A percentile compares a stretch with the other conserved stretches of the same genome.
These are phyloP conservation scores for Jimgerdemannia flammicorona DNA, from an alignment of 192 early-diverging fungal species.

Conservation along the genomic window DNA sequence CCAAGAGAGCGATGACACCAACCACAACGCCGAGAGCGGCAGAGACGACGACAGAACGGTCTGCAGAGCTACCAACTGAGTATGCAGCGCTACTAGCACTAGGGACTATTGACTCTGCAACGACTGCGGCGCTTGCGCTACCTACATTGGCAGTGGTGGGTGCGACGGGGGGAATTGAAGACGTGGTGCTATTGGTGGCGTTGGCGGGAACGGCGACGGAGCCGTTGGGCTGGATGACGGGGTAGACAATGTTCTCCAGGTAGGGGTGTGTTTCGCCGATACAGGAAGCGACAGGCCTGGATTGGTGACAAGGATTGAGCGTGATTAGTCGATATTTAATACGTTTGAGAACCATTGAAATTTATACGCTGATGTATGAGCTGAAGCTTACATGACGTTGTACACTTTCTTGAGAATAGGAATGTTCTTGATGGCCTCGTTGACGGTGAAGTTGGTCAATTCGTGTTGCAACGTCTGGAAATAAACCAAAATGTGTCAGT, in stretches of 20 bases:
- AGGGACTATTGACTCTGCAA: too few relatives aligned
- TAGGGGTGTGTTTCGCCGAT: not conserved
- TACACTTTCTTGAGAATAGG: slow-evolving; percentile 37
- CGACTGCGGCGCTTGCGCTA: too few relatives aligned
- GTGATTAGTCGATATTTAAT: not conserved
- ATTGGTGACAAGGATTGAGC: not conserved
- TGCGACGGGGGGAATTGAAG: not conserved
- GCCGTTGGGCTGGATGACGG: not conserved
- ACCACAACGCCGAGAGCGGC: not conserved
- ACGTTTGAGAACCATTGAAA: not conserved
- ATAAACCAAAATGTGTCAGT: too few relatives aligned
- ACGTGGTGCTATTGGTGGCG: not conserved
- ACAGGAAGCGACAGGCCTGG: not conserved
- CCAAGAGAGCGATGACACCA: not conserved
- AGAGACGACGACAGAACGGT: not conserved
- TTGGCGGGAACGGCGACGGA: not conserved
- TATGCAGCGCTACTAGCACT: too few relatives aligned
- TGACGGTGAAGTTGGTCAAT: slow-evolving; percentile 38
- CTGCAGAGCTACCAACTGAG: not conserved
- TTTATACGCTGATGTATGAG: not conserved
- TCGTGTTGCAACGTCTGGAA: slow-evolving; percentile 21
- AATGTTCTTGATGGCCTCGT: slow-evolving; percentile 35
- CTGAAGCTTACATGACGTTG: slow-evolving; percentile 2
- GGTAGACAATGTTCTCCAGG: not conserved
- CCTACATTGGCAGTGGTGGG: not conserved